phyloP scores from a whole-genome alignment of 148 eudicot species.

The Gaultheria prostrata region DNA sequence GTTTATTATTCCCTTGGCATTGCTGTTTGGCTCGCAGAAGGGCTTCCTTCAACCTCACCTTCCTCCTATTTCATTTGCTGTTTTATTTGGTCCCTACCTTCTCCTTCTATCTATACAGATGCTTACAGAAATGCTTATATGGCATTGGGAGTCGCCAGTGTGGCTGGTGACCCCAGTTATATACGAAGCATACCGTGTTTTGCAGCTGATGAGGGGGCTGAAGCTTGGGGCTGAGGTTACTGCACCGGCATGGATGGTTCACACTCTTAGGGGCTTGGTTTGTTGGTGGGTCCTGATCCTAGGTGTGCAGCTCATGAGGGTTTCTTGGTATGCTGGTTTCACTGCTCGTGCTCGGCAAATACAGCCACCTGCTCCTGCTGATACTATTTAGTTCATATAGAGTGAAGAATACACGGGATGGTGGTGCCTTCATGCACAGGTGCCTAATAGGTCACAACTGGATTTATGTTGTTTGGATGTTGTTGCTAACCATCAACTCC shows the following conservation, averaged over 20 bases:
- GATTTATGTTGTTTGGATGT: not conserved
- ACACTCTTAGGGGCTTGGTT: constrained; percentile 72
- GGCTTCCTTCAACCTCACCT: constrained; percentile 69
- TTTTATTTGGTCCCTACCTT: constrained; percentile 86
- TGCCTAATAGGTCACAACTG: not conserved
- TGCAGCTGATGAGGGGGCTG: constrained; percentile 96
- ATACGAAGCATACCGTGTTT: constrained; percentile 77
- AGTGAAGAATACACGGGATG: constrained; percentile 1
- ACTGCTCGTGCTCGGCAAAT: constrained; percentile 43
- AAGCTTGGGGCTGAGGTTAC: constrained; percentile 81
- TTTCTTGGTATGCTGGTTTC: constrained; percentile 96
- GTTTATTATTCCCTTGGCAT: constrained; percentile 50
- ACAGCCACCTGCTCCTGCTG: constrained; percentile 25
- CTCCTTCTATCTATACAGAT: constrained; percentile 79
- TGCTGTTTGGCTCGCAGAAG: constrained; percentile 57
- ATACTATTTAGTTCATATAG: constrained; percentile 4
- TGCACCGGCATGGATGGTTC: constrained; percentile 74
- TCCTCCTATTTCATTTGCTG: constrained; percentile 55
- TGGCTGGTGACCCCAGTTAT: constrained; percentile 92
- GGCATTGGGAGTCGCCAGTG: constrained; percentile 97
- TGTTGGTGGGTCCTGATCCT: constrained; percentile 97
- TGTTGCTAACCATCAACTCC: not conserved
- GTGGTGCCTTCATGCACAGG: not conserved
- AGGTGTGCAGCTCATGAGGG: constrained; percentile 97
- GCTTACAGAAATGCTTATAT: constrained; percentile 80